Percentiles rank a stretch among this genome's conserved stretches.
Evolutionary conservation across 139 green algal genomes (phyloP).

Genomic region (Haematococcus lacustris): DNA sequence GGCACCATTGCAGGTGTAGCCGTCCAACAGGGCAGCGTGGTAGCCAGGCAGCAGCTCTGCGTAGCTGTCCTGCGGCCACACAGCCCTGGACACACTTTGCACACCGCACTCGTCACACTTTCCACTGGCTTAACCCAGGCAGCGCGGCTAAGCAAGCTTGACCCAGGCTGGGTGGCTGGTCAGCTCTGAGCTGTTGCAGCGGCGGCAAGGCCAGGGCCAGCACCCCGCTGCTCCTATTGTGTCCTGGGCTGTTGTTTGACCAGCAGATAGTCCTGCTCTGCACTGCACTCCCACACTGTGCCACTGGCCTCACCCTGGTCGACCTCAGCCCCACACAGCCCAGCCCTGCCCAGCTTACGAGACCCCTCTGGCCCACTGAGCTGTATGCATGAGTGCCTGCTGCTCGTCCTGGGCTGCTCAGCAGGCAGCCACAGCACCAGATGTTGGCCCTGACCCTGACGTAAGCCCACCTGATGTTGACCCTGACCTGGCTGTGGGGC

Average conservation of each 20-base stretch:
- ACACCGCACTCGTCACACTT: no score
- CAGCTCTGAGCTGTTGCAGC: no score
- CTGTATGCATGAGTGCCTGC: neutral
- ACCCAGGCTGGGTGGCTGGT: no score
- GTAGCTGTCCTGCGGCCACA: neutral
- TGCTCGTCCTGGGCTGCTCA: neutral
- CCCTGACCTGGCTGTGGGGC: neutral
- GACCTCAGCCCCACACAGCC: no score
- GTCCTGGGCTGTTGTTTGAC: no score
- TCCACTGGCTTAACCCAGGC: no score
- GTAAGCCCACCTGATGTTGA: neutral
- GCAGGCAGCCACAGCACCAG: neutral
- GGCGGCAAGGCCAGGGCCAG: no score
- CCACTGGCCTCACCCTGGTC: no score
- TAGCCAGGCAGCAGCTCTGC: neutral
- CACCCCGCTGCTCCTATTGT: no score
- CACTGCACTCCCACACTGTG: no score
- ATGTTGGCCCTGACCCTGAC: neutral
- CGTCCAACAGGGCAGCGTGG: neutral
- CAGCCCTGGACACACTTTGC: neutral
- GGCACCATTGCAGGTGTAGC: neutral
- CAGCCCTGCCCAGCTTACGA: neutral
- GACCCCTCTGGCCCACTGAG: neutral
- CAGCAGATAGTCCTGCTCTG: no score
- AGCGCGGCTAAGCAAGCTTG: no score